Base-by-base conservation (phyloP, 139 green algal species). In the Coccomyxa sp. region DNA sequence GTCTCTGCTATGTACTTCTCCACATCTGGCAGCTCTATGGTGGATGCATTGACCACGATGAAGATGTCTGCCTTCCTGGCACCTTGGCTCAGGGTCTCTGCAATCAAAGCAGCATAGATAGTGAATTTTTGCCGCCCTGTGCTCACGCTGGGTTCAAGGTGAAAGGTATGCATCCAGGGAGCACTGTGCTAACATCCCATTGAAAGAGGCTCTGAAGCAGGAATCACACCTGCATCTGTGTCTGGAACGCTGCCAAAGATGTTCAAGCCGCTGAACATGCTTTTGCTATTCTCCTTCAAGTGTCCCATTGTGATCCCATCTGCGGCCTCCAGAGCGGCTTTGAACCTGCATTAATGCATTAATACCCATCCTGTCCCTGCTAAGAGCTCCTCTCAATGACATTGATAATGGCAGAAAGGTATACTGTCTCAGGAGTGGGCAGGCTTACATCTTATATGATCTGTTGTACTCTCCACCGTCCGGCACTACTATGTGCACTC, bases 11-110 rank as follows among this genome's bases (percentile, higher is more conserved):
- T 69, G 73, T 96, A 97, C 12, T 78, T 71, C 33, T 91, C 86
- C n/a, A 95, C 71, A 37, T 92, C 87, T 24, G 76, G 35, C 41
- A 97, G 86, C 84, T 97, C 94, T 37, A 96, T 82, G 18, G 88
- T 93, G 22, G 87, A 94, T 9, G 89, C 85, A 85, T 98, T 98
- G 74, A 97, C 83, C 18, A 94, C 84, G 34, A 98, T 89, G 80
- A 92, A 98, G 3, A 95, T 83, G 77, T 98, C 95, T 36, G 92
- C 93, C 44, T 81, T 78, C 37, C 80, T 37, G n/a, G 83, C 84
- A n/a, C 78, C 29, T 36, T 18, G 64, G 64, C 27, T 71, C 64
- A 36, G 29, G 2, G 29, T 77, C 50, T 83, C 79, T 12, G n/a
- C n/a, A n/a, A n/a, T n/a, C 41, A n/a, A 5, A 81, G 80, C n/a